Conservation (phyloP, 2,329 filamentous ascomycete genomes). For the Tolypocladium cylindrosporum region DNA sequence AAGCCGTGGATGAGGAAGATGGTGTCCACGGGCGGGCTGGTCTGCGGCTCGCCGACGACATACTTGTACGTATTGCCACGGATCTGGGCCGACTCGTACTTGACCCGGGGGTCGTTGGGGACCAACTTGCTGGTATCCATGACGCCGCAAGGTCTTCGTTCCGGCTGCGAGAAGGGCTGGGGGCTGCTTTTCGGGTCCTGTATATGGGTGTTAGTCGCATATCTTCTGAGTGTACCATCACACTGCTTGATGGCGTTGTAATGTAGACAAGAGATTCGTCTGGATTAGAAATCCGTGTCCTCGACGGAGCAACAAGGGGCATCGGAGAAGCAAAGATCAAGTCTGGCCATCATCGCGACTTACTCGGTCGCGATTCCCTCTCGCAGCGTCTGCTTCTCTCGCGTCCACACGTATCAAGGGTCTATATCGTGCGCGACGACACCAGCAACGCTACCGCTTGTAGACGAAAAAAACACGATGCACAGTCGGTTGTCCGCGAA, state of each 20-base stretch:
- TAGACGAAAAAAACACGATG: too few species aligned
- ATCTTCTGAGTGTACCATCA: neutral
- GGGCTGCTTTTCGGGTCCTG: neutral
- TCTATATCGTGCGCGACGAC: neutral
- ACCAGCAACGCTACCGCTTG: neutral
- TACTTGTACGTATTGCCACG: conserved; percentile 64
- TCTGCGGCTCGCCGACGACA: conserved; percentile 41
- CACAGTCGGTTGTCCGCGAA: too few species aligned
- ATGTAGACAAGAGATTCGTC: neutral
- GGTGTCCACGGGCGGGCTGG: conserved; percentile 31
- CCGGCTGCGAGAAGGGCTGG: neutral
- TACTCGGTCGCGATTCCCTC: neutral
- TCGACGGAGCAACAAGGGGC: neutral
- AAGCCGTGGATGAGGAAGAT: conserved; percentile 61
- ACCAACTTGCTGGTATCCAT: conserved; percentile 55
- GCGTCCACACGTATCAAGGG: neutral
- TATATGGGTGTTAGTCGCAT: neutral
- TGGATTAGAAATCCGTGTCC: neutral
- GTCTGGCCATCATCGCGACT: neutral
- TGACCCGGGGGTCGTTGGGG: conserved; percentile 55
- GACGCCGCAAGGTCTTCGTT: conserved; percentile 2
- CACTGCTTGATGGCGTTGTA: neutral
- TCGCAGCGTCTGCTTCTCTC: neutral
- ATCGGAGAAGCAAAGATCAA: neutral
- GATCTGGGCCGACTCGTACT: conserved; percentile 51